These are phyloP conservation scores for Umbelopsis sp. DNA, from an alignment of 371 early-diverging fungal species.

Conservation along the genomic window DNA sequence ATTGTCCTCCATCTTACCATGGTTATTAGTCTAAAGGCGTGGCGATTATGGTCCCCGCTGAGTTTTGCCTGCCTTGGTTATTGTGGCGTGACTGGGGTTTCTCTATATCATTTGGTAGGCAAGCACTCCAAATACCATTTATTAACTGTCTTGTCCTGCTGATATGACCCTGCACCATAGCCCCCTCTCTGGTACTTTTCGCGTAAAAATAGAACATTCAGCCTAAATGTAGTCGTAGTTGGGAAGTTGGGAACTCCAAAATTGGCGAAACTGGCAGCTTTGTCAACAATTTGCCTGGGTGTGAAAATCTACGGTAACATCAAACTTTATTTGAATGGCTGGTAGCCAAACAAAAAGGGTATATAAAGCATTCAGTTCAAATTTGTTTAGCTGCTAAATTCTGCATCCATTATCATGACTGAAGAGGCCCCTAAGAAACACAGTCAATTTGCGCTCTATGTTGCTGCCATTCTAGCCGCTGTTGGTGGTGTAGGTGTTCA, in stretches of 20 bases:
- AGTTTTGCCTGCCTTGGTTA: not conserved
- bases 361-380: not conserved
- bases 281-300: not conserved
- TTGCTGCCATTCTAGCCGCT: constrained; percentile 21
- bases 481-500: constrained; percentile 20
- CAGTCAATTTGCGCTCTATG: constrained; percentile 17
- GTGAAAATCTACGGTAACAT: not conserved
- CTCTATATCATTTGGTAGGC: too few species aligned
- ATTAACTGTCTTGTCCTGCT: too few species aligned
- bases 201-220: too few species aligned
- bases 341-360: too few species aligned
- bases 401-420: not conserved
- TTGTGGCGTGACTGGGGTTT: too few species aligned
- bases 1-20: not conserved
- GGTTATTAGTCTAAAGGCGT: not conserved
- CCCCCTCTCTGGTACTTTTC: too few species aligned
- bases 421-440: constrained; percentile 14
- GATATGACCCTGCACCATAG: too few species aligned
- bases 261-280: too few species aligned
- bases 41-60: not conserved
- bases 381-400: not conserved
- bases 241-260: too few species aligned
- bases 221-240: too few species aligned
- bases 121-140: too few species aligned
- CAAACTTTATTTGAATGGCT: constrained; percentile 6